Base-by-base conservation (phyloP, 2,329 filamentous ascomycete genomes). In the Trichoderma endophyticum region DNA sequence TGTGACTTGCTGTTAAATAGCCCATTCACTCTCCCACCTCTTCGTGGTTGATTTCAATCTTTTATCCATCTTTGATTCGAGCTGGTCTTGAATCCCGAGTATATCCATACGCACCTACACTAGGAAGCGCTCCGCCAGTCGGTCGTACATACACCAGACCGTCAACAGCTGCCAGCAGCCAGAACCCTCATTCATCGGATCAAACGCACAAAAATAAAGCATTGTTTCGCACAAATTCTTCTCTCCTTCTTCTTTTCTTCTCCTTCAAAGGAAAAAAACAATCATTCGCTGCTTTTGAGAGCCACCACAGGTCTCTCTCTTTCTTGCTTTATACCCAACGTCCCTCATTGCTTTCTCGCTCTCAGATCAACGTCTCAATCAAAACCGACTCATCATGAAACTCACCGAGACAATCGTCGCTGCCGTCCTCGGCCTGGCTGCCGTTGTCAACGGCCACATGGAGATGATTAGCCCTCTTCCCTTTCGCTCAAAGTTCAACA, bases 391-490 rank as follows among this genome's bases (percentile, higher is more conserved):
- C 77, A 84, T 77, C 60, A 87, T 87, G 85, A 82, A 83, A 79
- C 79, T 80, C 73, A 73, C 79, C 63, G 75, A 79, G 30, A 73
- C 82, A 73, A 73, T 84, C 74, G 80, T 81, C 73, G 77, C 82
- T 75, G 76, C 84, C 76, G 76, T 84, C 76, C 74, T 86, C 75
- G 82, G 84, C 76, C 75, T 84, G 70, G 78, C 80, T 67, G 81
- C 83, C 74, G 79, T 84, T 65, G 83, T 82, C 74, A 80, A 83
- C 69, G 88, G 85, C 72, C 87, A 89, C 80, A 89, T 90, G 85
- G 83, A 87, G 78, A 86, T 89, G 84, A 81, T 77, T 59, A 81
- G 80, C 73, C 88, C 88, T 11, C 75, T 85, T 15, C 87, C 88
- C 7, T 82, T 90, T 76, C 82, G 82, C 70, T 87, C 86, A 77